Evolutionary conservation across 176 grass and related monocot species (phyloP).

Genomic region (Bothriochloa decipiens): DNA sequence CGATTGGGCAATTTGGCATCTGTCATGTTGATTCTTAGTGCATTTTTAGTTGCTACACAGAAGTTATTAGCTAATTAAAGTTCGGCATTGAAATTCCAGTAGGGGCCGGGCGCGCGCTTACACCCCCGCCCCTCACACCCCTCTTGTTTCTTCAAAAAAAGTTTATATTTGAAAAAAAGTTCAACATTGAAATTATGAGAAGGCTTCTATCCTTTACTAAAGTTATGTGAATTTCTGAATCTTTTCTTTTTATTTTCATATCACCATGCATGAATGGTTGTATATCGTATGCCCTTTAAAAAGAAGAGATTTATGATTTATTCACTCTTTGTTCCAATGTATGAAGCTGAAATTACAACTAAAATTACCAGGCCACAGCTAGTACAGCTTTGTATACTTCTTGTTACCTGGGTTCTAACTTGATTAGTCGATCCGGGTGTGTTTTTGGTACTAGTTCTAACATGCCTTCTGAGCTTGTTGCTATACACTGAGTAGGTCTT

Average conservation of each 20-base stretch:
- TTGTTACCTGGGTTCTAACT: not conserved
- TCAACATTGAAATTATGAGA: not conserved
- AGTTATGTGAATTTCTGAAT: not conserved
- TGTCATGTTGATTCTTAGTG: not conserved
- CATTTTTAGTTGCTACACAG: not conserved
- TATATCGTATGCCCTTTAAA: not conserved
- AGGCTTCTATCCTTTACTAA: not conserved
- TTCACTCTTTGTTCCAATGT: not conserved
- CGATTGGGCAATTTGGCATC: not conserved
- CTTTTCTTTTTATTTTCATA: not conserved
- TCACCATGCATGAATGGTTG: not conserved
- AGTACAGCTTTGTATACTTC: not conserved
- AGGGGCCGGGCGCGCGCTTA: too few species aligned
- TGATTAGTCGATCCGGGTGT: not conserved
- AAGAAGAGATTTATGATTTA: not conserved
- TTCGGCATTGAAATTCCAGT: not conserved
- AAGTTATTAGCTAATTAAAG: not conserved
- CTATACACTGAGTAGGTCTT: too few species aligned
- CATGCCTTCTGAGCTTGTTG: too few species aligned
- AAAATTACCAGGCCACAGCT: not conserved
- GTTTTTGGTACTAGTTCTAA: not conserved
- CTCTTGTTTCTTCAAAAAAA: too few species aligned
- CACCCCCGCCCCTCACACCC: too few species aligned
- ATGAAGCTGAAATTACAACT: not conserved
- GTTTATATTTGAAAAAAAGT: not conserved